Conservation (phyloP, 768 basidiomycete genomes). For the Xerocomellus intermedius region DNA sequence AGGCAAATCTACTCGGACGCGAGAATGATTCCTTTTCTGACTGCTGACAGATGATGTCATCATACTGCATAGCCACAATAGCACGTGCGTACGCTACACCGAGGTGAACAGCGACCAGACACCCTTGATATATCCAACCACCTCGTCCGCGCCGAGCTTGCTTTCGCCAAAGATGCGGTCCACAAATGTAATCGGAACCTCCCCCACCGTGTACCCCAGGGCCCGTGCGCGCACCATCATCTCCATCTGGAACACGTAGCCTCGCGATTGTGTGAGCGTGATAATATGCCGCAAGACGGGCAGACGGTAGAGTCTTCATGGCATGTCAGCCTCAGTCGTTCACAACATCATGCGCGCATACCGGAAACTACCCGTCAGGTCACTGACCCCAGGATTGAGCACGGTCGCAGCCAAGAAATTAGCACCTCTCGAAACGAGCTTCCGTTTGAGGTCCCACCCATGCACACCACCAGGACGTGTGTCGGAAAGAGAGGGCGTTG, state of each 20-base stretch:
- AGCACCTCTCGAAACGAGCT: conserved; percentile 83
- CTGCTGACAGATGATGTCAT: conserved; percentile 27
- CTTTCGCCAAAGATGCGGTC: conserved; percentile 93
- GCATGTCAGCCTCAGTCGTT: not conserved
- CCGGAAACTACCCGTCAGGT: conserved; percentile 91
- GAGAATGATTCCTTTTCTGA: conserved; percentile 7
- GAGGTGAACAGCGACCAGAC: conserved; percentile 77
- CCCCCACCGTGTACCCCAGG: conserved; percentile 82
- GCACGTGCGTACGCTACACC: conserved; percentile 43
- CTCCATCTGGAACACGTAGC: conserved; percentile 98
- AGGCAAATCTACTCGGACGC: not conserved
- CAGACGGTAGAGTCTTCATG: conserved; percentile 66
- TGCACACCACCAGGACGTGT: conserved; percentile 81
- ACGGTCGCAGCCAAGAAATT: conserved; percentile 89
- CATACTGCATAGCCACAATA: conserved; percentile 1
- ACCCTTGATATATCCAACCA: conserved; percentile 84
- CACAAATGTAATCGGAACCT: conserved; percentile 93
- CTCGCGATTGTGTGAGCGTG: conserved; percentile 78
- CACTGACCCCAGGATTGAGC: conserved; percentile 81
- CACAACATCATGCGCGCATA: conserved; percentile 31
- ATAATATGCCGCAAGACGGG: conserved; percentile 82
- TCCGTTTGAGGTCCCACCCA: conserved; percentile 90
- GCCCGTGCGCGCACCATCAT: conserved; percentile 92
- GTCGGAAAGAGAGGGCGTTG: conserved; percentile 55
- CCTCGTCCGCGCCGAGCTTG: conserved; percentile 85